Evolutionary conservation across 164 flowering plant species (phyloP), one percentile per base, ranked within the genome.

Genomic region (Kingdonia uniflora): DNA sequence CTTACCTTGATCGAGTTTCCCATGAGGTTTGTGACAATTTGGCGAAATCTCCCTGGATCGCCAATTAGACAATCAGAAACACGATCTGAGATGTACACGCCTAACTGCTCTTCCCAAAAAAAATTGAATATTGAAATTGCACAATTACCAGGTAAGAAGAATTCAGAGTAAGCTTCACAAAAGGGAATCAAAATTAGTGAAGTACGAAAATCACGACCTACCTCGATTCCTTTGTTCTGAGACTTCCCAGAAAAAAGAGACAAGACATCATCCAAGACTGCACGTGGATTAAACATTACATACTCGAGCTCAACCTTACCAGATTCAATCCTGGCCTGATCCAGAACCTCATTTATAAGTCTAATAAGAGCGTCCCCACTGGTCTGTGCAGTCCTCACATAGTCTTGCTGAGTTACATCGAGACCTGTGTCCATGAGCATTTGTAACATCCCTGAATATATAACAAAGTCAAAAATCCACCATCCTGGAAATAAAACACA

Each of bases 231-330:
- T 65, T 86, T 87, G 54, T 78, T 85, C 68, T 82, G 95, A 57
- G 97, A 81, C 64, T 88, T 86, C 21, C 83, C 99, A 44, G 95
- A 88, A 68, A 88, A 88, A 29, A 92, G 87, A 13, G 95, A 82
- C 54, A 86, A 61, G n/a, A 92, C 87, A 64, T 92, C 89, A 68
- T 88, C 99, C 57, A 92, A 55, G 59, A 81, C 70, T n/a, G 75
- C 80, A n/a, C 92, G 73, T 48, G 80, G 65, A 69, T 88, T 77
- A 70, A 92, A 92, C 39, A 54, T 65, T 22, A 89, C 82, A 41
- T 77, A 86, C 68, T 86, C 97, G 23, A 92, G 97, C 79, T 88
- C 99, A 57, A 92, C 87, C 63, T 83, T 92, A 39, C 97, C 97
- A 54, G 89, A 78, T 74, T 92, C 97, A 49, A 89, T 89, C 70